Evolutionary conservation across 805 yeast genomes (phyloP).

Genomic region (Zygosaccharomyces rouxii): DNA sequence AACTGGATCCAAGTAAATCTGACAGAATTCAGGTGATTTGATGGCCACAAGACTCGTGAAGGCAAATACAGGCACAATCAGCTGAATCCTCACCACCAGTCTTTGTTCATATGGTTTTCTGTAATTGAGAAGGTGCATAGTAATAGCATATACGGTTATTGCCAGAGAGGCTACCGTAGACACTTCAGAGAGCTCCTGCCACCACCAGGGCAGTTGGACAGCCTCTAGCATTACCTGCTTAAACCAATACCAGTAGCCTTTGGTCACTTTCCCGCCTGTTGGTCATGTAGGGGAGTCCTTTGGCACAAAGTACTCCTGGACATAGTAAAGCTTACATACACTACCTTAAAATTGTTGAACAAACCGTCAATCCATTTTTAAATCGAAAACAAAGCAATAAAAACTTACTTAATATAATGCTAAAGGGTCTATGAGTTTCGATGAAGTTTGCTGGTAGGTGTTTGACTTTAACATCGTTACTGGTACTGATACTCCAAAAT

Average conservation of each 20-base stretch:
- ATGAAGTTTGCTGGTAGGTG: not conserved
- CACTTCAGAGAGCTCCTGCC: constrained; percentile 24
- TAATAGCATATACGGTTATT: constrained; percentile 45
- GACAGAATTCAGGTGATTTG: constrained; percentile 44
- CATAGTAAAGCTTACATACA: not conserved
- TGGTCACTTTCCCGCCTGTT: not conserved
- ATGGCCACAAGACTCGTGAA: constrained; percentile 57
- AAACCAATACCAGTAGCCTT: not conserved
- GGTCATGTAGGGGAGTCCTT: not conserved
- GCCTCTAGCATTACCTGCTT: constrained; percentile 7
- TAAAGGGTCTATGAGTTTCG: not conserved
- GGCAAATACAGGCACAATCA: constrained; percentile 80
- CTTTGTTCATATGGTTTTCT: constrained; percentile 88
- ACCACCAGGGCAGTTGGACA: constrained; percentile 23
- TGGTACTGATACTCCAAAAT: not conserved
- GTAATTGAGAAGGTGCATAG: constrained; percentile 61
- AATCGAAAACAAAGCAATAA: not conserved
- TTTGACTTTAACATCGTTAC: not conserved
- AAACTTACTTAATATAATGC: not conserved
- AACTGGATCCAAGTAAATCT: constrained; percentile 58
- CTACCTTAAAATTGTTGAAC: not conserved
- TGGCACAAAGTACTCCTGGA: not conserved
- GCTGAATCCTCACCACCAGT: constrained; percentile 70
- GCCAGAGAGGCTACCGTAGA: constrained; percentile 33
- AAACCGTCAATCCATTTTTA: not conserved